These are phyloP conservation scores for Diaporthe sp. DNA, from an alignment of 2,329 filamentous ascomycete genomes.

Conservation along the genomic window DNA sequence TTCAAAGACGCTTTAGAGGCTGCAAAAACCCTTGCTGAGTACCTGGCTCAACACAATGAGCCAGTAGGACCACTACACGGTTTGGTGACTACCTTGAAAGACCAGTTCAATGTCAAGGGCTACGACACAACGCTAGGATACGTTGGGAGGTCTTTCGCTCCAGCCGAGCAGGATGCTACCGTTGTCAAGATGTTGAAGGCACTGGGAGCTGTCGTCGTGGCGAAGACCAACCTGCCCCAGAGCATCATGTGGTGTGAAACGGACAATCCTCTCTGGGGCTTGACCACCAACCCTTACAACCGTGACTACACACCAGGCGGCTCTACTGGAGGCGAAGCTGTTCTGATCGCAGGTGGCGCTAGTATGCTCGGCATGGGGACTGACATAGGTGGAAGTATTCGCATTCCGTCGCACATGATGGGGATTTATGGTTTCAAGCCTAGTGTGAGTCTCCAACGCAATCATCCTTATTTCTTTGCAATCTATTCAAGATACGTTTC, in stretches of 20 bases:
- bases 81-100: slow-evolving; percentile 55
- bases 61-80: slow-evolving; percentile 33
- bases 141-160: slow-evolving; percentile 61
- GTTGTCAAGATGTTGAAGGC: slow-evolving; percentile 61
- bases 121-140: slow-evolving; percentile 71
- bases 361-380: slow-evolving; percentile 63
- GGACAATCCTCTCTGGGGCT: slow-evolving; percentile 64
- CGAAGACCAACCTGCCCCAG: slow-evolving; percentile 62
- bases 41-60: slow-evolving; percentile 7
- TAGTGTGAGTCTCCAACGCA: slow-evolving; percentile 55
- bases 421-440: slow-evolving; percentile 64
- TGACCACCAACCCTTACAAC: slow-evolving; percentile 60
- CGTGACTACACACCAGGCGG: slow-evolving; percentile 51
- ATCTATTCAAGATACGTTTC: background rate
- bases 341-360: slow-evolving; percentile 54
- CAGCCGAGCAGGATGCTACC: slow-evolving; percentile 60
- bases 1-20: slow-evolving; percentile 25
- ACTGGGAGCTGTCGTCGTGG: slow-evolving; percentile 64
- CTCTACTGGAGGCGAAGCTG: slow-evolving; percentile 59
- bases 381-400: slow-evolving; percentile 64
- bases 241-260: slow-evolving; percentile 68
- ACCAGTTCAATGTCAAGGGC: slow-evolving; percentile 72
- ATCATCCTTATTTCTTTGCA: slow-evolving; percentile 42
- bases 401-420: slow-evolving; percentile 61
- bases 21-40: background rate